Evolutionary conservation across 2,329 filamentous ascomycete genomes (phyloP), one percentile per base, ranked within the genome.

Genomic region (Purpureocillium takamizusanense): DNA sequence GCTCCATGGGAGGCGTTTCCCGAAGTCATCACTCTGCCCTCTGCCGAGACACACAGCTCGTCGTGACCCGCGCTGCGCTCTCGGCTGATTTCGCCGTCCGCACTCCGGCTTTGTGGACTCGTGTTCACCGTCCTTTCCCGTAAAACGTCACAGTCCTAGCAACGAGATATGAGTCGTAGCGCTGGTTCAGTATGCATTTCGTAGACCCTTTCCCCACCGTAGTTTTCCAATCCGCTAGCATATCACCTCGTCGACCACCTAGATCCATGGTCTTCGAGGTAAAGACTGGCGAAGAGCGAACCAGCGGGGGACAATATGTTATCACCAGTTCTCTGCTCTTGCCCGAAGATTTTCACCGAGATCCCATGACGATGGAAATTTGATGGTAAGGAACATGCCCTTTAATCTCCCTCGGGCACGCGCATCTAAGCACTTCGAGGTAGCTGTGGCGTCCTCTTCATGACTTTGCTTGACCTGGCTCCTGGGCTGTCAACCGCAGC

Each of bases 201-300:
- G 50, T 56, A 56, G 47, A 41, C 16, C 25, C 27, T 39, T 29
- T 31, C 18, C 21, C 21, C 16, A 15, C 12, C 23, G 7, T 32
- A 25, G 21, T 5, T 25, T n/a, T 2, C n/a, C 28, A 38, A 44
- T 59, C 67, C 84, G 86, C 86, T 80, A 83, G 74, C 67, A 77
- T 87, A 94, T 94, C 86, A 83, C 84, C 86, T 81, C 80, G 78
- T 81, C 73, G 76, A 81, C 78, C 83, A 72, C 67, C 55, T 51
- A 65, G 54, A 52, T 63, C 70, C 56, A 82, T 86, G 84, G 81
- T 78, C 83, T 74, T 78, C 78, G 78, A 86, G 87, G 82, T 95
- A 95, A 80, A 94, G 79, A 78, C 76, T 89, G 77, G 87, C 87
- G 85, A 73, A 95, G 72, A 95, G 64, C 53, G 73, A 92, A 65